A percentile compares a stretch with the other conserved stretches of the same genome.
phyloP scores from a whole-genome alignment of 1,284 basidiomycete genomes.

The Wolfiporia cocos region DNA sequence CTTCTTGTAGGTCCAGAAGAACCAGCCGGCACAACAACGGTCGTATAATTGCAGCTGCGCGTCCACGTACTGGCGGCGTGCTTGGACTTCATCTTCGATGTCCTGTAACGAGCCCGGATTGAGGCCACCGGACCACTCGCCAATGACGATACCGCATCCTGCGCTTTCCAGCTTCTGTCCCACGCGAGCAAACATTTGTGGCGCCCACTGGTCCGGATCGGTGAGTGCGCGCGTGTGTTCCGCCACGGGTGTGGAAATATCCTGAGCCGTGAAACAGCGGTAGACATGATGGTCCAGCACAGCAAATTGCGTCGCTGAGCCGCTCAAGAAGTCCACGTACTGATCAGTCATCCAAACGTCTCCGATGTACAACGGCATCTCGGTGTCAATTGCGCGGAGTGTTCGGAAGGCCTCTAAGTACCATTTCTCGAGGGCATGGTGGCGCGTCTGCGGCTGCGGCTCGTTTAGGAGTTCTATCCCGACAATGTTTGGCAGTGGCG shows the following conservation, averaged over 20 bases:
- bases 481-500: conserved; percentile 57
- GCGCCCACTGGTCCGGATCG: conserved; percentile 34
- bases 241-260: conserved; percentile 49
- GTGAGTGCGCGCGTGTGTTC: conserved; percentile 48
- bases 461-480: conserved; percentile 86
- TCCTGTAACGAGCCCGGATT: conserved; percentile 58
- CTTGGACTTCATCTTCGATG: conserved; percentile 36
- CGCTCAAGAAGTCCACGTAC: conserved; percentile 52
- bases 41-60: conserved; percentile 73
- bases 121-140: conserved; percentile 83
- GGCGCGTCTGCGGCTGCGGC: conserved; percentile 50
- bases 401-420: conserved; percentile 56
- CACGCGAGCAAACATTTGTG: conserved; percentile 37
- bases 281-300: conserved; percentile 86
- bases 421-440: conserved; percentile 52
- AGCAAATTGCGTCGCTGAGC: conserved; percentile 37
- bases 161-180: conserved; percentile 37
- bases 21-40: conserved; percentile 66
- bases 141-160: conserved; percentile 63
- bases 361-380: conserved; percentile 66
- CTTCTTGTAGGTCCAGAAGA: conserved; percentile 89
- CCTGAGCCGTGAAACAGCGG: conserved; percentile 69
- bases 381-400: conserved; percentile 47
- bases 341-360: conserved; percentile 76
- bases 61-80: conserved; percentile 47